These are phyloP conservation scores for Candida morakotiae DNA, from an alignment of 805 yeast genomes.

Conservation along the genomic window DNA sequence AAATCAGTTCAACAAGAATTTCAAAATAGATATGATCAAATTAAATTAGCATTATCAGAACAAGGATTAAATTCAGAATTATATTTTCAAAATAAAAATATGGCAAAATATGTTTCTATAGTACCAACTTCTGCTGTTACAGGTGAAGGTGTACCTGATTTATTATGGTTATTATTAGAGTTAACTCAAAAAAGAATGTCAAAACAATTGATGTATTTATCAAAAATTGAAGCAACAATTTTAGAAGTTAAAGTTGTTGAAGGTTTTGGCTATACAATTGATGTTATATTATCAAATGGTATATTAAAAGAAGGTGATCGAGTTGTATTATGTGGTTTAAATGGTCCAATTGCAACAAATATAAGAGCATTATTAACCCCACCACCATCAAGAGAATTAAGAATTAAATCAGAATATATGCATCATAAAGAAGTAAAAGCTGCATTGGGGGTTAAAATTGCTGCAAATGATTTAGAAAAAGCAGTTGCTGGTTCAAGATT, in stretches of 20 bases:
- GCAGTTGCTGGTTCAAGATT: constrained; percentile 99
- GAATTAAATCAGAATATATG: constrained; percentile 93
- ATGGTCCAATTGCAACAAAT: constrained; percentile 96
- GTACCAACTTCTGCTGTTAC: constrained; percentile 99
- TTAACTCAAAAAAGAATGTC: constrained; percentile 98
- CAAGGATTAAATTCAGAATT: constrained; percentile 98
- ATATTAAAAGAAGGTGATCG: constrained; percentile 91
- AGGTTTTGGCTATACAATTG: constrained; percentile 98
- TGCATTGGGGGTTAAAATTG: constrained; percentile 97
- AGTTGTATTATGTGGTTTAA: constrained; percentile 93
- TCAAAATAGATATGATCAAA: constrained; percentile 77
- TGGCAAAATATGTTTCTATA: constrained; percentile 89
- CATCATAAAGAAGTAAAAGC: constrained; percentile 99
- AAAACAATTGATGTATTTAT: constrained; percentile 92
- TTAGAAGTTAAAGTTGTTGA: constrained; percentile 97
- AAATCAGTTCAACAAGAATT: constrained; percentile 89
- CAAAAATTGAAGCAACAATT: constrained; percentile 92
- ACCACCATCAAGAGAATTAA: constrained; percentile 93
- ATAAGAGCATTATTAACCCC: constrained; percentile 96
- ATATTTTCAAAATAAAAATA: constrained; percentile 90
- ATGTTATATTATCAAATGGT: constrained; percentile 97
- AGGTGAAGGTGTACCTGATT: constrained; percentile 99
- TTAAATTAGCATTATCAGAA: constrained; percentile 89
- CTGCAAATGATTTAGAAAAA: constrained; percentile 95
- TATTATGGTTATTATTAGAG: constrained; percentile 90